These are phyloP conservation scores for Puccinia novopanici DNA, from an alignment of 1,284 basidiomycete genomes.

Conservation along the genomic window DNA sequence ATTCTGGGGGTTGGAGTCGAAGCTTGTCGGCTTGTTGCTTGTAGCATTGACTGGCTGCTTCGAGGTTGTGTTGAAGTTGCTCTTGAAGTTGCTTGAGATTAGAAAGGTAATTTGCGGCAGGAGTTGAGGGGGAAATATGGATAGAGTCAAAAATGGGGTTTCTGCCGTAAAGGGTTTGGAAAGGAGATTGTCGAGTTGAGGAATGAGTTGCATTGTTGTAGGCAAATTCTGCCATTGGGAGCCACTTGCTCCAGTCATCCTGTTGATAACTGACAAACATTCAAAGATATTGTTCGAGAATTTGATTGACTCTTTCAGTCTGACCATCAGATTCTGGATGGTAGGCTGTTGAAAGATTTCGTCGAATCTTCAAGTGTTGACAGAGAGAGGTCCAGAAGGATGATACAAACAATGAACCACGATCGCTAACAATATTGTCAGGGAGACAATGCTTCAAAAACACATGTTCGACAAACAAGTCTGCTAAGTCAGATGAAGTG, in stretches of 20 bases:
- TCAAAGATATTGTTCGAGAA: neutral
- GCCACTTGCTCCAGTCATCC: neutral
- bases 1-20: no score
- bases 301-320: slow-evolving; percentile 17
- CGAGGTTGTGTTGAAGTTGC: no score
- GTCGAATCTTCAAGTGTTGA: no score
- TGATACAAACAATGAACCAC: neutral
- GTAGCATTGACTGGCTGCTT: no score
- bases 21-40: no score
- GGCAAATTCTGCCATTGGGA: slow-evolving; percentile 14
- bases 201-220: neutral
- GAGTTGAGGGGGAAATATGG: no score
- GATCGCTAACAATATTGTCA: neutral
- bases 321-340: slow-evolving; percentile 14
- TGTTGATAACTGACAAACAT: slow-evolving; percentile 18
- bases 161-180: no score
- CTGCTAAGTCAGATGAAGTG: neutral
- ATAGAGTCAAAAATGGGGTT: no score
- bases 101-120: no score
- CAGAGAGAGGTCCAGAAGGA: no score
- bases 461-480: neutral
- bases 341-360: neutral
- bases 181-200: no score
- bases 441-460: neutral
- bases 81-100: no score